phyloP scores from a whole-genome alignment of 2,329 filamentous ascomycete species.

The Diaporthe australafricana region DNA sequence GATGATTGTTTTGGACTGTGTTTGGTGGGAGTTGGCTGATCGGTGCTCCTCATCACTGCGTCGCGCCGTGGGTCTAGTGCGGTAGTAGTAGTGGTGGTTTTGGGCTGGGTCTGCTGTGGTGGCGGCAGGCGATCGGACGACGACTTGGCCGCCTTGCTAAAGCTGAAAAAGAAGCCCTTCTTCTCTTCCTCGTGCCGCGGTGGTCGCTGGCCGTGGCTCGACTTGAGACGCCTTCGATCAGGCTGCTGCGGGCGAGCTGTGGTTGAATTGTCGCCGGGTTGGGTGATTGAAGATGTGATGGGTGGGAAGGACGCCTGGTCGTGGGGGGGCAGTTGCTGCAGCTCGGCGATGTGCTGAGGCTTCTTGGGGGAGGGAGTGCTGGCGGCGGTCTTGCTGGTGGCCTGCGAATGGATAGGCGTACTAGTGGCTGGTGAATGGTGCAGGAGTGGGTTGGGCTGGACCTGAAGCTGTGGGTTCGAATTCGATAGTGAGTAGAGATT shows the following conservation, averaged over 20 bases:
- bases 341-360: slow-evolving; percentile 48
- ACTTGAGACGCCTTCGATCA: slow-evolving; percentile 40
- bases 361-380: slow-evolving; percentile 33
- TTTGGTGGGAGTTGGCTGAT: slow-evolving; percentile 44
- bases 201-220: slow-evolving; percentile 49
- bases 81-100: slow-evolving; percentile 39
- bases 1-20: slow-evolving; percentile 45
- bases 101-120: slow-evolving; percentile 42
- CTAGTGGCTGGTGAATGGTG: slow-evolving; percentile 12
- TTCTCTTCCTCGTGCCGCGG: slow-evolving; percentile 59
- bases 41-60: slow-evolving; percentile 40
- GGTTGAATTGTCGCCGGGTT: slow-evolving; percentile 25
- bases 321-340: slow-evolving; percentile 42
- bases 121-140: slow-evolving; percentile 49
- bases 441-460: neutral
- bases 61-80: slow-evolving; percentile 29
- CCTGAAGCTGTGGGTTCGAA: slow-evolving; percentile 16
- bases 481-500: slow-evolving; percentile 38
- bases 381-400: neutral
- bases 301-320: slow-evolving; percentile 44
- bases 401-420: slow-evolving; percentile 16
- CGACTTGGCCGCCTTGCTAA: slow-evolving; percentile 59
- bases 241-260: slow-evolving; percentile 43
- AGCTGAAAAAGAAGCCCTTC: slow-evolving; percentile 63
- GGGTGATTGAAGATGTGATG: slow-evolving; percentile 44